phyloP scores from a whole-genome alignment of 805 yeast species.

The Metschnikowia lochheadii region DNA sequence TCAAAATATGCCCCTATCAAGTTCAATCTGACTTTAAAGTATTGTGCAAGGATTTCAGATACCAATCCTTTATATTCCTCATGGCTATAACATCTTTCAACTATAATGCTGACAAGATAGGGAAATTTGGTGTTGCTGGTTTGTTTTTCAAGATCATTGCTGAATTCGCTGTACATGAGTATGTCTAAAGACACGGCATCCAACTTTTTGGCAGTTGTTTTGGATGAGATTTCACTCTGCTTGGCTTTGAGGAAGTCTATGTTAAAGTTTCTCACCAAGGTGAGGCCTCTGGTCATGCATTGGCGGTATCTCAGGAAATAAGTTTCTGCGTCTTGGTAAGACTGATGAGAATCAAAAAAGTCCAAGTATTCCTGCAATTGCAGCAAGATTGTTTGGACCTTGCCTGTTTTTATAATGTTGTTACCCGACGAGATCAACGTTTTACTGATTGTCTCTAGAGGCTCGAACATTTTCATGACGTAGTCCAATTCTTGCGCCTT shows the following conservation, averaged over 20 bases:
- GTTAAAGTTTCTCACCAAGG: constrained; percentile 68
- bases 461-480: constrained; percentile 60
- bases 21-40: constrained; percentile 53
- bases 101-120: constrained; percentile 10
- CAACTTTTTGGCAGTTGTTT: constrained; percentile 5
- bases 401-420: constrained; percentile 48
- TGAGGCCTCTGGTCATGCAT: constrained; percentile 76
- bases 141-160: constrained; percentile 15
- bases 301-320: constrained; percentile 74
- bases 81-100: constrained; percentile 24
- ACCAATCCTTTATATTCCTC: constrained; percentile 62
- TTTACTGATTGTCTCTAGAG: constrained; percentile 65
- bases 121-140: constrained; percentile 14
- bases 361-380: constrained; percentile 64
- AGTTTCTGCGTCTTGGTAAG: constrained; percentile 62
- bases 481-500: constrained; percentile 44
- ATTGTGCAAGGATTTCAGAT: constrained; percentile 60
- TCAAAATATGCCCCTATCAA: constrained; percentile 42
- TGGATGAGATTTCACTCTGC: constrained; percentile 5
- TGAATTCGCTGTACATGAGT: constrained; percentile 17
- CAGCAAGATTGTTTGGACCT: constrained; percentile 37
- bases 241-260: constrained; percentile 37
- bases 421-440: constrained; percentile 64
- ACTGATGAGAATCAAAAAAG: constrained; percentile 49
- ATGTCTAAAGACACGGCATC: constrained; percentile 13